Conservation (phyloP, 2,329 filamentous ascomycete genomes). For the Fusarium nodosum region DNA sequence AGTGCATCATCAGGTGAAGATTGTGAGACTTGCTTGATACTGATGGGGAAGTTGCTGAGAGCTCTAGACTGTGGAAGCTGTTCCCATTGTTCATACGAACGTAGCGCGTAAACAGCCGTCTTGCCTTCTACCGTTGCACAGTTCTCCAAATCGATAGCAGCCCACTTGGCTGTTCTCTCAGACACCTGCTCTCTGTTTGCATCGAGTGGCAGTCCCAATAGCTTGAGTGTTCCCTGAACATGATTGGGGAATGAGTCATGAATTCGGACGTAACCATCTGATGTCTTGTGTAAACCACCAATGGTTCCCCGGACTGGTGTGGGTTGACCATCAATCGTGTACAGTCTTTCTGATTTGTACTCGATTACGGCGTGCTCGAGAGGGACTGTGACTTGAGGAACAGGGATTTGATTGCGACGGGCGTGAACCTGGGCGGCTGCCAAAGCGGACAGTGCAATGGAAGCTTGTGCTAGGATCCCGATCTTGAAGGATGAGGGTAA, state of each 20-base stretch:
- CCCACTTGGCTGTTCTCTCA: slow-evolving; percentile 56
- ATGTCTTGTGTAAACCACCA: slow-evolving; percentile 65
- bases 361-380: slow-evolving; percentile 63
- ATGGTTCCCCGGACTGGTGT: slow-evolving; percentile 58
- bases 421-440: slow-evolving; percentile 62
- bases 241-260: slow-evolving; percentile 69
- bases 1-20: slow-evolving; percentile 16
- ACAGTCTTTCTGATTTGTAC: slow-evolving; percentile 67
- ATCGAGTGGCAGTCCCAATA: slow-evolving; percentile 57
- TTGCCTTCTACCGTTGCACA: slow-evolving; percentile 57
- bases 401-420: slow-evolving; percentile 42
- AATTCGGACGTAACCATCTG: slow-evolving; percentile 66
- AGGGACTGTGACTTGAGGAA: slow-evolving; percentile 59
- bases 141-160: slow-evolving; percentile 62
- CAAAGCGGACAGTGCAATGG: slow-evolving; percentile 65
- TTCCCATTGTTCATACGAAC: slow-evolving; percentile 67
- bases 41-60: slow-evolving; percentile 62
- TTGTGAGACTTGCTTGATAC: slow-evolving; percentile 53
- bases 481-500: slow-evolving; percentile 68
- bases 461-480: slow-evolving; percentile 64
- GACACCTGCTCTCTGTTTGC: slow-evolving; percentile 58
- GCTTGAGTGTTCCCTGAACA: slow-evolving; percentile 56
- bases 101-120: slow-evolving; percentile 63
- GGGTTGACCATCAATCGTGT: slow-evolving; percentile 57
- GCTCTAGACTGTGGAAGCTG: slow-evolving; percentile 60